A percentile compares a stretch with the other conserved stretches of the same genome.
Evolutionary conservation across 169 alveolate genomes (phyloP).

Genomic region (Perkinsus olseni): DNA sequence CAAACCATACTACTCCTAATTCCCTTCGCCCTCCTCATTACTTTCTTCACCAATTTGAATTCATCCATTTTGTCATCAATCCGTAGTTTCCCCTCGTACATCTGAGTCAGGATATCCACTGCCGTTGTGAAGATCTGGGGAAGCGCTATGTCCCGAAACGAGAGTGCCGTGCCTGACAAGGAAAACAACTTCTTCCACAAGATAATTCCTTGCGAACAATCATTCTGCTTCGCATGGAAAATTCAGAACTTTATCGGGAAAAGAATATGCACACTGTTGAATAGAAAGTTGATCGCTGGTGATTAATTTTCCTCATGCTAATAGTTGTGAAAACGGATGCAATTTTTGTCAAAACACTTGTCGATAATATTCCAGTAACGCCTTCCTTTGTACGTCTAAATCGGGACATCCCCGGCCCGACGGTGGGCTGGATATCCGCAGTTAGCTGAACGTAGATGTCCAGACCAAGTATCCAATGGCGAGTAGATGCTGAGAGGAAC

Average conservation of each 20-base stretch:
- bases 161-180: slow-evolving; percentile 72
- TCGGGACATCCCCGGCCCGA: slow-evolving; percentile 43
- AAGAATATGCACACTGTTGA: no score
- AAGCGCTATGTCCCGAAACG: slow-evolving; percentile 79
- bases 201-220: no score
- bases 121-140: slow-evolving; percentile 58
- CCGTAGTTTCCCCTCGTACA: slow-evolving; percentile 51
- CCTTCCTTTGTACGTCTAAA: slow-evolving; percentile 36
- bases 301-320: no score
- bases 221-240: no score
- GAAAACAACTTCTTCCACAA: no score
- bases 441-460: slow-evolving; percentile 76
- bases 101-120: slow-evolving; percentile 37
- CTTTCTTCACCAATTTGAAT: slow-evolving; percentile 45
- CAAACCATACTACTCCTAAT: background rate
- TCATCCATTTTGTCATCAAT: slow-evolving; percentile 55
- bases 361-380: no score
- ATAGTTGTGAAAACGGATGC: no score
- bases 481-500: slow-evolving; percentile 71
- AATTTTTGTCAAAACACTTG: no score
- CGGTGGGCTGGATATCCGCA: slow-evolving; percentile 64
- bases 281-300: no score
- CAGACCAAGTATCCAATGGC: slow-evolving; percentile 86
- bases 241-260: no score
- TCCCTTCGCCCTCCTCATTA: background rate